Conservation (phyloP, 495 filamentous ascomycete genomes). For the Alectoria sarmentosa region DNA sequence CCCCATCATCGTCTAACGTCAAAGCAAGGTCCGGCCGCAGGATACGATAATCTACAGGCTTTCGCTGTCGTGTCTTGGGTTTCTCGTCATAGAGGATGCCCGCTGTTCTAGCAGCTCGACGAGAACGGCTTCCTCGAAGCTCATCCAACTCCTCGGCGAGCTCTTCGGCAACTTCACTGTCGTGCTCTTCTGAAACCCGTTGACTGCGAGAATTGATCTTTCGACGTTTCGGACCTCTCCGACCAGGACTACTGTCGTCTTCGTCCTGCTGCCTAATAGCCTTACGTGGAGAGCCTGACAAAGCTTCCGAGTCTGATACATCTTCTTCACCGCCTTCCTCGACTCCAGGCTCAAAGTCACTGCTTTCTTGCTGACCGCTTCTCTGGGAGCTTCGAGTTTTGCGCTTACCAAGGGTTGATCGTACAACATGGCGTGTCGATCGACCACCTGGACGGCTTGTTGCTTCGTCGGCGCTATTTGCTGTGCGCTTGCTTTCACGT, state of each 20-base stretch:
- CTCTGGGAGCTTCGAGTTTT: slow-evolving; percentile 44
- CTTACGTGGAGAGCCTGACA: slow-evolving; percentile 40
- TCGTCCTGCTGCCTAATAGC: slow-evolving; percentile 40
- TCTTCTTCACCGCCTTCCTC: slow-evolving; percentile 61
- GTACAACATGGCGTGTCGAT: slow-evolving; percentile 41
- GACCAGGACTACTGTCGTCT: slow-evolving; percentile 41
- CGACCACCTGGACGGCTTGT: slow-evolving; percentile 35
- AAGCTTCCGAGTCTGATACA: slow-evolving; percentile 44
- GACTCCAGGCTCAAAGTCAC: slow-evolving; percentile 78
- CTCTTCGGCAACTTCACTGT: slow-evolving; percentile 55
- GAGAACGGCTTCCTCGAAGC: slow-evolving; percentile 48
- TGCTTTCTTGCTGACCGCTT: slow-evolving; percentile 58
- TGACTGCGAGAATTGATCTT: slow-evolving; percentile 47
- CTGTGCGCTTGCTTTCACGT: slow-evolving; percentile 35
- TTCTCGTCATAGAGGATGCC: slow-evolving; percentile 54
- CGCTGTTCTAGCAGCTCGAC: slow-evolving; percentile 42
- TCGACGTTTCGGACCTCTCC: slow-evolving; percentile 45
- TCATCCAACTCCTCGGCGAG: slow-evolving; percentile 72
- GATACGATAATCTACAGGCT: slow-evolving; percentile 66
- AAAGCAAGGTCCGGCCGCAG: slow-evolving; percentile 63
- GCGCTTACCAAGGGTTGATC: slow-evolving; percentile 38
- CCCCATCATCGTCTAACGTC: slow-evolving; percentile 60
- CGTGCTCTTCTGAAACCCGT: slow-evolving; percentile 42
- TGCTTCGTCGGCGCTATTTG: slow-evolving; percentile 30
- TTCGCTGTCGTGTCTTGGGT: slow-evolving; percentile 44